These are phyloP conservation scores for Diaporthe destruens DNA, from an alignment of 2,329 filamentous ascomycete species.

Conservation along the genomic window DNA sequence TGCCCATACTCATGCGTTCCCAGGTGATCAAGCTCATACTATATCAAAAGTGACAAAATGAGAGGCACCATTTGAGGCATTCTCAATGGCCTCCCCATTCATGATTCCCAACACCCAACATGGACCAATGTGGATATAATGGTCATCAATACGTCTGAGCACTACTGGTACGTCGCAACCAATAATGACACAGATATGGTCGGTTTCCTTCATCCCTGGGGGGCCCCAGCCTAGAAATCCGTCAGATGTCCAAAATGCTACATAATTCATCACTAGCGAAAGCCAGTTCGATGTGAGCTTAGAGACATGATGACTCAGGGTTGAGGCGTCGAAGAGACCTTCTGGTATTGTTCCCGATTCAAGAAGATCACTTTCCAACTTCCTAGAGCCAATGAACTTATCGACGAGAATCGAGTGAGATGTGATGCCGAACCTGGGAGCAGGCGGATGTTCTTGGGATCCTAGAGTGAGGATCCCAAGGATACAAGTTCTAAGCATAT, in stretches of 20 bases:
- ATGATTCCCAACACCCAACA: constrained; percentile 19
- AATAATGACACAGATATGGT: constrained; percentile 2
- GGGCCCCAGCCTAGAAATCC: constrained; percentile 17
- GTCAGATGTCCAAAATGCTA: constrained; percentile 21
- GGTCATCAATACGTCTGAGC: not conserved
- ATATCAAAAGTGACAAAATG: not conserved
- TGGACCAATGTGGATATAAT: constrained; percentile 12
- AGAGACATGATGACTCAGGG: not conserved
- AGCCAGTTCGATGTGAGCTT: constrained; percentile 15
- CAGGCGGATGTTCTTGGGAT: not conserved
- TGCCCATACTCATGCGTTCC: not conserved
- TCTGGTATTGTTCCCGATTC: not conserved
- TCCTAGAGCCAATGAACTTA: not conserved
- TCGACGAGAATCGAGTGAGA: not conserved
- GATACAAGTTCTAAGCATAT: constrained; percentile 10
- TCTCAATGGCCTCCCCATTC: not conserved
- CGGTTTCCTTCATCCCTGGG: not conserved
- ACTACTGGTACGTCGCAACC: constrained; percentile 16
- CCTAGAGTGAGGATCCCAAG: constrained; percentile 5
- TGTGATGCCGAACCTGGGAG: not conserved
- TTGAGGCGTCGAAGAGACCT: not conserved
- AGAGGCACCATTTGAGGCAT: not conserved
- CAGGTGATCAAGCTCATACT: not conserved
- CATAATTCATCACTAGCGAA: constrained; percentile 7
- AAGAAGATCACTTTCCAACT: not conserved